phyloP scores from a whole-genome alignment of 2,329 filamentous ascomycete genomes.

The Coniochaeta sp. region DNA sequence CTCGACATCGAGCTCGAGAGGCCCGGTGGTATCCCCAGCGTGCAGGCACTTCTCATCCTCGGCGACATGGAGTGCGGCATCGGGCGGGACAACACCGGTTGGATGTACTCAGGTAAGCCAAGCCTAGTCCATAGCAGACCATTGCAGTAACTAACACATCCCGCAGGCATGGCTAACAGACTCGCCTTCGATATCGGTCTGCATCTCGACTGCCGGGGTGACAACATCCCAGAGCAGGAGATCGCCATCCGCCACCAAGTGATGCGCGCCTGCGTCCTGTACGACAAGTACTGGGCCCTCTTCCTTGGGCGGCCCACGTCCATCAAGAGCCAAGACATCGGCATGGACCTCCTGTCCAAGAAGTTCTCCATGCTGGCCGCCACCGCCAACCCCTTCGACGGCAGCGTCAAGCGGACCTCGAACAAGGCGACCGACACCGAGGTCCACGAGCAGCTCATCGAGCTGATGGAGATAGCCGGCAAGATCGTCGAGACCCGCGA shows the following conservation, averaged over 20 bases:
- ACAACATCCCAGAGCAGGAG: conserved; percentile 37
- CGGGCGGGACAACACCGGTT: conserved; percentile 45
- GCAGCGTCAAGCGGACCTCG: conserved; percentile 17
- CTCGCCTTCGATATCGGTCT: conserved; percentile 41
- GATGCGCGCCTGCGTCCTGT: conserved; percentile 43
- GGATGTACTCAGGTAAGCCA: conserved; percentile 41
- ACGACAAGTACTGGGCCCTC: conserved; percentile 49
- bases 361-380: conserved; percentile 35
- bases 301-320: conserved; percentile 45
- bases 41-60: conserved; percentile 43
- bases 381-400: conserved; percentile 22
- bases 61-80: conserved; percentile 47
- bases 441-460: conserved; percentile 44
- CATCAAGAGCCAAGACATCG: conserved; percentile 45
- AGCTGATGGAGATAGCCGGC: conserved; percentile 48
- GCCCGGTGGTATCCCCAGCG: conserved; percentile 43
- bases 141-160: conserved; percentile 9
- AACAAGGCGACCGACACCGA: conserved; percentile 20
- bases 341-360: conserved; percentile 37
- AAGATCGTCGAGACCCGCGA: conserved; percentile 40
- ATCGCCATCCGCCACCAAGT: conserved; percentile 41
- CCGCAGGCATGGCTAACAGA: conserved; percentile 33
- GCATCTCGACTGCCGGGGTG: conserved; percentile 35
- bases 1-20: conserved; percentile 44
- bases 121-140: conserved; percentile 19